Base-by-base conservation (phyloP, 1,284 basidiomycete genomes). In the Vanrija sp. region DNA sequence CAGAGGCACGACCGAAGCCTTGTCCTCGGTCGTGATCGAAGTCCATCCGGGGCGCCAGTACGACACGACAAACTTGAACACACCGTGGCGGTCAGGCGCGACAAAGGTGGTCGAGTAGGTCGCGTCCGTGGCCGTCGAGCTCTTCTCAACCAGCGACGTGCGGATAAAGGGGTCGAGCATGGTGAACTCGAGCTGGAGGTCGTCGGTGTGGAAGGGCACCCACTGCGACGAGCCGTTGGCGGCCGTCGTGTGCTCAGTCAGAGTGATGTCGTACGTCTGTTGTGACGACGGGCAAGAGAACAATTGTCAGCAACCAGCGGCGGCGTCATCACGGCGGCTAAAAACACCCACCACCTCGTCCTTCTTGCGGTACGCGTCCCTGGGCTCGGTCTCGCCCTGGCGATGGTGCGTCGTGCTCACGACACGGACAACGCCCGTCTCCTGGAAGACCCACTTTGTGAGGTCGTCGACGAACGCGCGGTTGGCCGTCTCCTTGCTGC, bases 151-250 rank as follows among this genome's bases (percentile, higher is more conserved):
- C 8, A 96, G 79, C 4, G 84, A 76, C 9, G 85, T 89, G 27
- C 92, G 87, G 57, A 95, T 78, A 73, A 94, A 89, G 1, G 93
- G 95, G 75, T 98, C 96, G 41, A 98, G 84, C 95, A 98, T 98
- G 24, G 89, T 92, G 72, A 98, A 96, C 64, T 95, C 92, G 49
- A 98, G 82, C 68, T 98, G 95, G 18, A 98, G 67, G 72, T 96
- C 78, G 50, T 88, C 70, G 24, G 79, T 82, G 4, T 83, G 83
- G 71, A 86, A 87, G 0, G 91, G 86, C 41, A 77, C 77, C 89
- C 89, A 97, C 4, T 54, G 23, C 5, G 70, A 68, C 10, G 62
- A 57, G 19, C 64, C 65, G 47, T 70, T 64, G 2, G 54, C 20
- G 14, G 60, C 53, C 0, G 73, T 67, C 27, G 45, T 50, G 62